Conservation (phyloP, 2,329 filamentous ascomycete genomes). For the Cladosporium sp. region DNA sequence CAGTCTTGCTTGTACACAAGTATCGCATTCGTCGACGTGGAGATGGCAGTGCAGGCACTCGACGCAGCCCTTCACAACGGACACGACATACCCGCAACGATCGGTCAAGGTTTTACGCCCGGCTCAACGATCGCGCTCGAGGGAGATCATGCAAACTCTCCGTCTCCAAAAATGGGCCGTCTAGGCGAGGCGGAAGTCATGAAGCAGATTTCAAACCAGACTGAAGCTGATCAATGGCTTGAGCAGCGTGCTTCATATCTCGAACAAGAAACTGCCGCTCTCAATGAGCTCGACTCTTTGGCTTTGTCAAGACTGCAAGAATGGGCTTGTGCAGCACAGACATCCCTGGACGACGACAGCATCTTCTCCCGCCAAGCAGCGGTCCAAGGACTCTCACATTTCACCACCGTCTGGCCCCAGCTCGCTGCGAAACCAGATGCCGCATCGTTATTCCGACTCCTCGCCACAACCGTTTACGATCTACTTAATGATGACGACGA, state of each 20-base stretch:
- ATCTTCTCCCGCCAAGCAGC: conserved; percentile 28
- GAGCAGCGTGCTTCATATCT: conserved; percentile 4
- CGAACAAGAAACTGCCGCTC: not conserved
- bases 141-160: not conserved
- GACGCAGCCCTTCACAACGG: not conserved
- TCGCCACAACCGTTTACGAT: conserved; percentile 67
- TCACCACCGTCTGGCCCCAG: conserved; percentile 18
- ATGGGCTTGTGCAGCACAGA: conserved; percentile 16
- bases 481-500: conserved; percentile 87
- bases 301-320: not conserved
- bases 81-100: not conserved
- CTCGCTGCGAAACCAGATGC: conserved; percentile 9
- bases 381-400: conserved; percentile 20
- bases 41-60: not conserved
- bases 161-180: not conserved
- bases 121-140: conserved; percentile 3
- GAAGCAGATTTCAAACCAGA: conserved; percentile 1
- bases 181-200: conserved; percentile 1
- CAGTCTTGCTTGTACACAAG: conserved; percentile 10
- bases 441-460: conserved; percentile 28
- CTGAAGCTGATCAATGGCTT: conserved; percentile 12
- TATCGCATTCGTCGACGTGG: conserved; percentile 3
- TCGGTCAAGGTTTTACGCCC: not conserved
- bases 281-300: not conserved
- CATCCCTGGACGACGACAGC: conserved; percentile 22